phyloP scores from a whole-genome alignment of 73 alveolate species.

The Tetrahymena elliotti region DNA sequence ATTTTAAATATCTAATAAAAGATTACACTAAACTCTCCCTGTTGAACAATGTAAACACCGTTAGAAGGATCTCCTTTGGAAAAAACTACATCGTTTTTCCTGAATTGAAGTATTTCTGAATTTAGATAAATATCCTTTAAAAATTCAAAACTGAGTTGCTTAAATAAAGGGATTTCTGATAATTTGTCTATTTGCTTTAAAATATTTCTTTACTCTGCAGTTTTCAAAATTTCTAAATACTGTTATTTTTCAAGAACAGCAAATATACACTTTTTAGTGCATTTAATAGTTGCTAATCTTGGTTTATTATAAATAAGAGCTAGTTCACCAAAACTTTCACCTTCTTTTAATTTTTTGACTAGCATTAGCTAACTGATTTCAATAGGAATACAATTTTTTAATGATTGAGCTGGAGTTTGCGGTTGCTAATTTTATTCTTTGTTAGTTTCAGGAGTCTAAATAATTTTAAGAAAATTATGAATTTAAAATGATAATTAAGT shows the following conservation, averaged over 20 bases:
- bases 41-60: neutral
- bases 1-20: neutral
- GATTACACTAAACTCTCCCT: neutral
- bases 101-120: neutral
- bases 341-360: conserved; percentile 15
- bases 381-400: neutral
- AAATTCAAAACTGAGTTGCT: neutral
- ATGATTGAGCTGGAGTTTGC: neutral
- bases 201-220: conserved; percentile 10
- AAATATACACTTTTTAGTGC: conserved; percentile 27
- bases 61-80: neutral
- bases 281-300: conserved; percentile 51
- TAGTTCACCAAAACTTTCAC: conserved; percentile 50
- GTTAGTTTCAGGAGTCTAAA: neutral
- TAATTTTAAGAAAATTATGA: neutral
- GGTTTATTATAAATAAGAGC: conserved; percentile 52
- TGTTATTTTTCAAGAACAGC: conserved; percentile 43
- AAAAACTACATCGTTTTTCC: neutral
- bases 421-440: neutral
- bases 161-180: neutral
- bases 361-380: conserved; percentile 10
- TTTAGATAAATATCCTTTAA: neutral
- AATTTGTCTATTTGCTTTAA: neutral
- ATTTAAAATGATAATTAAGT: too few relatives aligned
- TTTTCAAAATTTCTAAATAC: conserved; percentile 32